Evolutionary conservation across 192 early-diverging fungal species (phyloP), one percentile per base, ranked within the genome.

Genomic region (Paraglomus occultum): DNA sequence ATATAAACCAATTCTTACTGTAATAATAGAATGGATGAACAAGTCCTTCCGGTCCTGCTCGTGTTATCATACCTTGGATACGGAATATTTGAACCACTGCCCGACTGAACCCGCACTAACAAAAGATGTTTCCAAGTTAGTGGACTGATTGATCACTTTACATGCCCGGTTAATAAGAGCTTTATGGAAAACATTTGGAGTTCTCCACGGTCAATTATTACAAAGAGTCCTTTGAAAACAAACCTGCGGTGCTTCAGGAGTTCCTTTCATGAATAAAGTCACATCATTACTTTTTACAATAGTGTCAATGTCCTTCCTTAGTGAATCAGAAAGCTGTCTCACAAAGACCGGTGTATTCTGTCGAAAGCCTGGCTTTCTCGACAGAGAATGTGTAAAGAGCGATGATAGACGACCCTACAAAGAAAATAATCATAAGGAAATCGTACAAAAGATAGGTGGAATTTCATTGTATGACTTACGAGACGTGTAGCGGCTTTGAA

Each of bases 231-330:
- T 15, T 38, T 11, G 18, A 38, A 14, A 39, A 50, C 15, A 44
- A 10, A 90, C 89, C 89, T 91, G 84, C 43, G 96, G 96, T 40
- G 86, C 83, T 63, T 95, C 88, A 59, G 92, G 92, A 55, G 93
- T 94, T 76, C 96, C 96, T 79, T 98, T 98, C 94, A 98, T 97
- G 73, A 95, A 98, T 43, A 98, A 87, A 51, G 92, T 81, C 5
- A 98, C 22, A 0, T 67, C 64, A 39, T 67, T 67, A 11, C 43
- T 67, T 42, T 39, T 6, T 4, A 67, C 64, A 39, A 31, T 53
- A 31, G 49, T 67, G n/a, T 40, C 7, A 57, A 64, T 6, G 47
- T n/a, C 6, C 18, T 48, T 8, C 31, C 31, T 31, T 31, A 31
- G 31, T 31, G 31, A 31, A 31, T 31, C 31, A 2, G 31, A 31